A percentile compares a stretch with the other conserved stretches of the same genome.
Conservation (phyloP, 139 green algal species). For the Coelastrella sp. region DNA sequence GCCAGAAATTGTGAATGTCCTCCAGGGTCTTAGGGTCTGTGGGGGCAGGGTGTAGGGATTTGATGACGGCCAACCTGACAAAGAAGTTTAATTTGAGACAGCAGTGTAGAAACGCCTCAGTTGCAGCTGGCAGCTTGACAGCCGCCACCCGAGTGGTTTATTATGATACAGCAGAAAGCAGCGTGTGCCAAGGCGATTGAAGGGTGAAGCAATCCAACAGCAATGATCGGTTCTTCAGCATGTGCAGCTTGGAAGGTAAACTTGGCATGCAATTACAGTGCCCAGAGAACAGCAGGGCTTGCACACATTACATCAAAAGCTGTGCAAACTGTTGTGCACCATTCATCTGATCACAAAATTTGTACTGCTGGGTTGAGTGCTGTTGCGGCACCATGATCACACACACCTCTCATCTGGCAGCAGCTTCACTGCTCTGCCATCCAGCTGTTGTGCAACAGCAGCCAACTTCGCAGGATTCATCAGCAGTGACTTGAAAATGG, state of each 20-base stretch:
- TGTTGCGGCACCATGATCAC: neutral
- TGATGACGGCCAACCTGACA: conserved; percentile 22
- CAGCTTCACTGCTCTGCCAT: conserved; percentile 38
- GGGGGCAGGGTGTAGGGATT: neutral
- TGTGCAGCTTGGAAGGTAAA: too few species aligned
- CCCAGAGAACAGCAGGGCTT: too few species aligned
- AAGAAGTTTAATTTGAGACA: neutral
- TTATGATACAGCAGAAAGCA: too few species aligned
- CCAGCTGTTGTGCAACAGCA: conserved; percentile 27
- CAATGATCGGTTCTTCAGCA: too few species aligned
- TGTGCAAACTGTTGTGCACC: neutral
- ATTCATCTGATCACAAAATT: neutral
- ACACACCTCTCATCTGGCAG: conserved; percentile 42
- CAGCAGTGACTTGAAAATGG: neutral
- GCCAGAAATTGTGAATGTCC: neutral
- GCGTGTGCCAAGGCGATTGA: too few species aligned
- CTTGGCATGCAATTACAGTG: too few species aligned
- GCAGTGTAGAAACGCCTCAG: neutral
- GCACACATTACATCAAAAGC: too few species aligned
- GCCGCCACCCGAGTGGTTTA: too few species aligned
- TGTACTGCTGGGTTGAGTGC: neutral
- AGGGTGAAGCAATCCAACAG: too few species aligned
- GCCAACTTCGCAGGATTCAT: conserved; percentile 4
- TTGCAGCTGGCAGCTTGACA: neutral
- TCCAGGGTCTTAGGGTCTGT: neutral